A percentile compares a stretch with the other conserved stretches of the same genome.
Evolutionary conservation across 2,329 filamentous ascomycete species (phyloP).

Genomic region (Aspergillus pseudoglaucus): DNA sequence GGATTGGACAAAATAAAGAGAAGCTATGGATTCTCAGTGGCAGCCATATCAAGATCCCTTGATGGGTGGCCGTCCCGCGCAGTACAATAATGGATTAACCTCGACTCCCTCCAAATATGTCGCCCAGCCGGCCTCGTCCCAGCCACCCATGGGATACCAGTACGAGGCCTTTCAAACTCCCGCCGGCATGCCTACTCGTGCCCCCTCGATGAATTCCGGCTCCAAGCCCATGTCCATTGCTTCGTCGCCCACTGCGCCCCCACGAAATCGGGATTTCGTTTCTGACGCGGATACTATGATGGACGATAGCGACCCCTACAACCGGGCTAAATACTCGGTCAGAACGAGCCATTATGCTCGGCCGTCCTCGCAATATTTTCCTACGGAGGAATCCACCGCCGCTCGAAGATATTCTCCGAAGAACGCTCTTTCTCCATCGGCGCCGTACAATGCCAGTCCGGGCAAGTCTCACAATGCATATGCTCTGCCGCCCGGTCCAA

Average conservation of each 20-base stretch:
- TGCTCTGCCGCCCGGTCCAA: constrained; percentile 48
- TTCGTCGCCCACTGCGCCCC: constrained; percentile 52
- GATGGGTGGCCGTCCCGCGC: constrained; percentile 52
- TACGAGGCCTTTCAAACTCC: constrained; percentile 60
- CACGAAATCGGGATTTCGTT: constrained; percentile 57
- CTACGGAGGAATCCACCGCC: constrained; percentile 70
- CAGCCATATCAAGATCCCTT: constrained; percentile 60
- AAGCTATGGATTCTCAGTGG: constrained; percentile 56
- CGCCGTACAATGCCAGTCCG: constrained; percentile 65
- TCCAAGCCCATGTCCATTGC: constrained; percentile 49
- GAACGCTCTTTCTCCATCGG: constrained; percentile 76
- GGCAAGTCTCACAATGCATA: constrained; percentile 48
- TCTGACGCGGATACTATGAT: constrained; percentile 72
- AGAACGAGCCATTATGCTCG: constrained; percentile 67
- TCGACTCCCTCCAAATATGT: constrained; percentile 46
- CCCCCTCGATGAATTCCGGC: constrained; percentile 32
- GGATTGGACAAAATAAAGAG: constrained; percentile 8
- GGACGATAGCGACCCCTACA: constrained; percentile 85
- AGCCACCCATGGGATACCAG: constrained; percentile 56
- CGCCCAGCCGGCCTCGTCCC: constrained; percentile 38
- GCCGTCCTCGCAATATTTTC: constrained; percentile 64
- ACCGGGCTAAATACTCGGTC: constrained; percentile 77
- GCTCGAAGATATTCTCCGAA: constrained; percentile 94
- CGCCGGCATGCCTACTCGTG: constrained; percentile 22
- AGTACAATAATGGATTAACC: constrained; percentile 54